These are phyloP conservation scores for Rhizodiscina lignyota DNA, from an alignment of 495 filamentous ascomycete genomes.

Conservation along the genomic window DNA sequence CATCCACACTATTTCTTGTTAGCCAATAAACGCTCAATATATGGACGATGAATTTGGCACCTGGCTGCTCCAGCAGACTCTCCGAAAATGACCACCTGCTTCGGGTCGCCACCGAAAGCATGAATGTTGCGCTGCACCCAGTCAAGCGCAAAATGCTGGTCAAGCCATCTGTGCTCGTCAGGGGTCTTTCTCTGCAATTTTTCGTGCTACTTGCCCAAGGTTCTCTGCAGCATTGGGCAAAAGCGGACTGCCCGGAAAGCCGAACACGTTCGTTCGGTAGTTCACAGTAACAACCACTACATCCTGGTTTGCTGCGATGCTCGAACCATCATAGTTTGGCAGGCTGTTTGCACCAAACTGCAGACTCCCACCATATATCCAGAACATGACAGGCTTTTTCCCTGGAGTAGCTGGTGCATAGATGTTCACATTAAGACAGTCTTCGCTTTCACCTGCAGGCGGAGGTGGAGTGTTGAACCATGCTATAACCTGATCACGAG, in stretches of 20 bases:
- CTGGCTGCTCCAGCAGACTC: too few species aligned
- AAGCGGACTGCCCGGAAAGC: not conserved
- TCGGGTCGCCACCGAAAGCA: slow-evolving; percentile 2
- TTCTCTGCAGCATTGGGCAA: not conserved
- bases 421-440: not conserved
- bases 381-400: slow-evolving; percentile 1
- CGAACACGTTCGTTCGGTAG: slow-evolving; percentile 1
- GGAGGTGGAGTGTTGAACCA: not conserved
- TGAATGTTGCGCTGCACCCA: slow-evolving; percentile 5
- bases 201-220: not conserved
- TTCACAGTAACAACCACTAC: slow-evolving; percentile 1
- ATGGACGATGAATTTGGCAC: too few species aligned
- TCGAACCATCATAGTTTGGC: not conserved
- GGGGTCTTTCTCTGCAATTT: too few species aligned
- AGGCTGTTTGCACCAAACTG: not conserved
- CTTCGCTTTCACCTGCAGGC: slow-evolving; percentile 2
- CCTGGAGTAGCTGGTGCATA: not conserved
- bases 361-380: not conserved
- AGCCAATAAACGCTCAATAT: too few species aligned
- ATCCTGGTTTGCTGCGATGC: slow-evolving; percentile 1
- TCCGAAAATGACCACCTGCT: slow-evolving; percentile 3
- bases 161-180: too few species aligned
- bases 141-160: slow-evolving; percentile 2
- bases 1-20: too few species aligned
- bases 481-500: not conserved